Evolutionary conservation across 2,329 filamentous ascomycete genomes (phyloP), one percentile per base, ranked within the genome.

Genomic region (Aspergillus arachidicola): DNA sequence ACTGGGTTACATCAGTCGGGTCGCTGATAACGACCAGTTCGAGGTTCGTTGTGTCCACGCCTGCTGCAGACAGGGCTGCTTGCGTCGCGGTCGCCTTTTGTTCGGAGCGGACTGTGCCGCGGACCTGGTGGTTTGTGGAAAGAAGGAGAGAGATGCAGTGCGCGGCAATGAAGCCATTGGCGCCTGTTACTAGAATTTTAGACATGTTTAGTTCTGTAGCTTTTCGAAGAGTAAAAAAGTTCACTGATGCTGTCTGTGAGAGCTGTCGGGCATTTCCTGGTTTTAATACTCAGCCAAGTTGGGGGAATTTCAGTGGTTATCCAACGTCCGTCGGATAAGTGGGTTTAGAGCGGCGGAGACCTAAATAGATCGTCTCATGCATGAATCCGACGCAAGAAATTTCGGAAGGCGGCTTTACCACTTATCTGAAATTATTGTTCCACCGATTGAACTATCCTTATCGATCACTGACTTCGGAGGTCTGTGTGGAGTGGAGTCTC

Each of bases 161-260:
- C 14, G 70, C 68, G 43, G 66, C 70, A 56, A 72, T 71, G 59
- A 72, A 72, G 30, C 69, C 69, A 32, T 71, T 71, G 23, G 66
- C 70, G 30, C 70, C 70, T 16, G 70, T 72, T 1, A 72, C 57
- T 21, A 72, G 68, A 9, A 69, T 57, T 14, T 58, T 55, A 21
- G 61, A 28, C 64, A 68, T 70, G 16, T 6, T 53, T 58, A 26
- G 2, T 46, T 10, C 16, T 43, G 16, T 30, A 21, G n/a, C 1
- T 48, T 32, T 23, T 14, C 6, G 41, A 19, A 26, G 12, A 26
- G 12, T 46, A 26, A 12, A 11, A 41, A 41, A 41, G 14, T 36
- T 36, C 34, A 36, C 14, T 46, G 21, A 46, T 46, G 9, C n/a
- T 46, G 43, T 23, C 21, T 21, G 21, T 6, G 43, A 12, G 43